Percentiles rank a stretch among this genome's conserved stretches.
phyloP scores from a whole-genome alignment of 805 yeast genomes.

The Saccharomycopsis malanga region DNA sequence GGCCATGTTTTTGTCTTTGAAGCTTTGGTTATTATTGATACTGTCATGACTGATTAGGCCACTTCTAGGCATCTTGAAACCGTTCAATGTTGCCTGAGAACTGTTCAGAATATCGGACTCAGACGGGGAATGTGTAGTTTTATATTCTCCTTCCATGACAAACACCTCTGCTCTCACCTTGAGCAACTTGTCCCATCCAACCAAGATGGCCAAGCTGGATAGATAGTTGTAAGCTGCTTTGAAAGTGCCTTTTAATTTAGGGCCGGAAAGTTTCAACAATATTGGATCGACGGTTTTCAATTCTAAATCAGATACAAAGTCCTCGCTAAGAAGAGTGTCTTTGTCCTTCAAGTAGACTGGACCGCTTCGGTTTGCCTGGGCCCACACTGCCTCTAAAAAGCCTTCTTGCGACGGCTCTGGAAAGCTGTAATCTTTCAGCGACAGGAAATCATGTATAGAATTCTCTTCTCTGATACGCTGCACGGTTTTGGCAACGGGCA shows the following conservation, averaged over 20 bases:
- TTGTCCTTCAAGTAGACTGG: constrained; percentile 21
- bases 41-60: background rate
- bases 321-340: constrained; percentile 20
- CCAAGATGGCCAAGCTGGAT: constrained; percentile 54
- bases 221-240: constrained; percentile 60
- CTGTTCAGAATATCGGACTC: constrained; percentile 1
- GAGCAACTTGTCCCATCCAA: constrained; percentile 81
- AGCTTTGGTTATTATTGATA: constrained; percentile 6
- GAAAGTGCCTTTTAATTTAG: constrained; percentile 46
- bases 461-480: constrained; percentile 26
- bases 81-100: background rate
- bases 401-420: constrained; percentile 22
- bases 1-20: constrained; percentile 7
- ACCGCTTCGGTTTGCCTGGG: constrained; percentile 15
- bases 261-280: constrained; percentile 44
- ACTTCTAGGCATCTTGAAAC: constrained; percentile 9
- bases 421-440: constrained; percentile 8
- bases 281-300: constrained; percentile 40
- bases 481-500: constrained; percentile 32
- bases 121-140: background rate
- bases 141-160: constrained; percentile 71
- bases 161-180: constrained; percentile 62
- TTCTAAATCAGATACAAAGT: constrained; percentile 26
- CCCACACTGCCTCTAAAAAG: constrained; percentile 18
- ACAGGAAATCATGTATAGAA: constrained; percentile 9